Evolutionary conservation across 2,329 filamentous ascomycete species (phyloP), one percentile per base, ranked within the genome.

Genomic region (Stemphylium vesicarium): DNA sequence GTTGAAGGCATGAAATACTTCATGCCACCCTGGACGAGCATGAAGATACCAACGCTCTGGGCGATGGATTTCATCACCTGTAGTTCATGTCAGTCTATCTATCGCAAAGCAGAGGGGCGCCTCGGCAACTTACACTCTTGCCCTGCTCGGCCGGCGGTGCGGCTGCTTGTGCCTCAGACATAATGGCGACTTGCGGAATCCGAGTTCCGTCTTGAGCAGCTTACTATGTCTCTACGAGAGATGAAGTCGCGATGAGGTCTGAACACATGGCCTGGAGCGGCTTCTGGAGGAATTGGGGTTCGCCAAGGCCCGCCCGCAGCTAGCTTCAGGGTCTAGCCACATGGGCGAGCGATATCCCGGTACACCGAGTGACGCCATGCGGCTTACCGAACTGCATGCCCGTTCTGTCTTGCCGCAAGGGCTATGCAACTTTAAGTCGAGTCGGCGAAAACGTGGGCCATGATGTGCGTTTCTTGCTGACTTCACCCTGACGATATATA

Each of bases 21-120:
- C 57, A 86, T 80, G 35, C 79, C 78, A 61, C 82, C 84, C 65
- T 88, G 85, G 42, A 82, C 78, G 50, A 84, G 75, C 60, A 86
- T 70, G 73, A 88, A 88, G 60, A 88, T 81, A 66, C 78, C 82
- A 40, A 87, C 69, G 58, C 81, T 83, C 72, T 87, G 85, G 53
- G 83, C 66, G 51, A 79, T 71, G 24, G 80, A 73, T 56, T 60
- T 65, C 36, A 77, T 47, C 20, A 74, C 50, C 75, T 77, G 59
- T 31, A 12, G 31, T 12, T 31, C 16, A 18, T 31, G 56, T 73
- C 50, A 70, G 63, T 58, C 26, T n/a, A 18, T 33, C 26, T n/a
- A 18, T 33, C 9, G 40, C 45, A 45, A 13, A 11, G 22, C 20
- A 12, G 38, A 35, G 49, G 35, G 49, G 32, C 18, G 16, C 53